A percentile compares a stretch with the other conserved stretches of the same genome.
Evolutionary conservation across 768 basidiomycete genomes (phyloP).

Genomic region (Panaeolus cyanescens): DNA sequence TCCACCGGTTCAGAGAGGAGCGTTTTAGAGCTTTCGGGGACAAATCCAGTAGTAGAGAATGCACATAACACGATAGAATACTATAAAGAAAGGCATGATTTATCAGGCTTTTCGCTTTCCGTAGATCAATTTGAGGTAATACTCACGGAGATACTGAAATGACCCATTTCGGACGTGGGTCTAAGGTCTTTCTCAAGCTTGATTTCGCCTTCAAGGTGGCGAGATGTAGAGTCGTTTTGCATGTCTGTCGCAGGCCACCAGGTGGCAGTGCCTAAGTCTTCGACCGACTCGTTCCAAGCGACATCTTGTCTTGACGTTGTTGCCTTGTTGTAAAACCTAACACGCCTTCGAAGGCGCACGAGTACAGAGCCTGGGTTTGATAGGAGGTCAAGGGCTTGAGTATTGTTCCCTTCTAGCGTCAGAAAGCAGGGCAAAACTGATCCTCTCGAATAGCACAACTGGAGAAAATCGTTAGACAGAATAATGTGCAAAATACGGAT

Average conservation of each 20-base stretch:
- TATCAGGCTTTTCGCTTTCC: slow-evolving; percentile 5
- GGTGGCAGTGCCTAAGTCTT: slow-evolving; percentile 43
- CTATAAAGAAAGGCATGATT: slow-evolving; percentile 24
- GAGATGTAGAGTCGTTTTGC: slow-evolving; percentile 29
- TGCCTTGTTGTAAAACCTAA: slow-evolving; percentile 43
- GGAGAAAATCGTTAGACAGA: slow-evolving; percentile 5
- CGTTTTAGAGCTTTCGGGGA: slow-evolving; percentile 30
- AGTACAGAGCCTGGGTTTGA: slow-evolving; percentile 40
- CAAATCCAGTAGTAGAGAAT: slow-evolving; percentile 41
- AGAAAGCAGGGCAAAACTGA: slow-evolving; percentile 48
- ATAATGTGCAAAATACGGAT: not conserved
- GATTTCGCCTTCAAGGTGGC: slow-evolving; percentile 55
- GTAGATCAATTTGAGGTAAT: not conserved
- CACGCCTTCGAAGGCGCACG: slow-evolving; percentile 40
- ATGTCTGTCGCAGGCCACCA: slow-evolving; percentile 48
- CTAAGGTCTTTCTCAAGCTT: slow-evolving; percentile 50
- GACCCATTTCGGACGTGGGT: slow-evolving; percentile 50
- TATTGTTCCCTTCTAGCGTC: slow-evolving; percentile 40
- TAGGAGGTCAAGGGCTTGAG: slow-evolving; percentile 41
- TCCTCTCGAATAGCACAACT: slow-evolving; percentile 53
- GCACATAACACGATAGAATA: slow-evolving; percentile 49
- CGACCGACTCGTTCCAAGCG: slow-evolving; percentile 46
- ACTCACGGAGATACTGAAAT: slow-evolving; percentile 53
- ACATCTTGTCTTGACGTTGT: slow-evolving; percentile 36
- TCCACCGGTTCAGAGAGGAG: slow-evolving; percentile 52